These are phyloP conservation scores for Ceratonia siliqua DNA, from an alignment of 306 rosid genomes.

Conservation along the genomic window DNA sequence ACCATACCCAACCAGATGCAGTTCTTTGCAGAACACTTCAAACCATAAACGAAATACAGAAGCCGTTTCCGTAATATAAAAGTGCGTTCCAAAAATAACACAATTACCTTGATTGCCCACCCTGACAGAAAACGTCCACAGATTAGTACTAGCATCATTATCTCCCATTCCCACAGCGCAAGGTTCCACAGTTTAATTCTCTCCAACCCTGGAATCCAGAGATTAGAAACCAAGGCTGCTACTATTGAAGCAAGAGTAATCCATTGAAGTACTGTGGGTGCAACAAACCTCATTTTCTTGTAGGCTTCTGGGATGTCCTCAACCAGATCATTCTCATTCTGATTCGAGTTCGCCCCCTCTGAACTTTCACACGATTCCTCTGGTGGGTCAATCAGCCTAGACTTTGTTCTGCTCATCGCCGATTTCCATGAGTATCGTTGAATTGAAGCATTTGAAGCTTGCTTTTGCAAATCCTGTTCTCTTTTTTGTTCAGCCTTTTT, in stretches of 20 bases:
- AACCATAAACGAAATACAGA: constrained; percentile 82
- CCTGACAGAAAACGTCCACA: constrained; percentile 86
- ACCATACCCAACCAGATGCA: constrained; percentile 85
- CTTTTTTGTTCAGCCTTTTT: not conserved
- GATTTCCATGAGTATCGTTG: constrained; percentile 37
- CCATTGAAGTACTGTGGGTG: too few species aligned
- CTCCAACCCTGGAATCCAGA: constrained; percentile 44
- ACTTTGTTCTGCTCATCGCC: constrained; percentile 46
- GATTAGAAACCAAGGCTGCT: constrained; percentile 50
- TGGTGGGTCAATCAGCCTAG: constrained; percentile 47
- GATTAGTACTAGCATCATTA: constrained; percentile 65
- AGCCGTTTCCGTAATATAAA: constrained; percentile 73
- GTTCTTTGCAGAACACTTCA: constrained; percentile 70
- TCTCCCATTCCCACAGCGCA: constrained; percentile 84
- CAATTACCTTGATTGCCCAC: constrained; percentile 62
- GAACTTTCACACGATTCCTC: constrained; percentile 31
- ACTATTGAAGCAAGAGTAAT: too few species aligned
- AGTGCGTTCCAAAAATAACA: constrained; percentile 75
- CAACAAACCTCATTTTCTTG: too few species aligned
- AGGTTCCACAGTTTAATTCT: constrained; percentile 55
- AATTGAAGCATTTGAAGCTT: constrained; percentile 46
- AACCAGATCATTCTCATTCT: too few species aligned
- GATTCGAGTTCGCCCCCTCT: constrained; percentile 20
- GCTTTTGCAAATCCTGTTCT: not conserved
- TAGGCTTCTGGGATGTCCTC: constrained; percentile 71